A percentile compares a stretch with the other conserved stretches of the same genome.
phyloP scores from a whole-genome alignment of 768 basidiomycete species.

The Hemileccinum rubropunctum region DNA sequence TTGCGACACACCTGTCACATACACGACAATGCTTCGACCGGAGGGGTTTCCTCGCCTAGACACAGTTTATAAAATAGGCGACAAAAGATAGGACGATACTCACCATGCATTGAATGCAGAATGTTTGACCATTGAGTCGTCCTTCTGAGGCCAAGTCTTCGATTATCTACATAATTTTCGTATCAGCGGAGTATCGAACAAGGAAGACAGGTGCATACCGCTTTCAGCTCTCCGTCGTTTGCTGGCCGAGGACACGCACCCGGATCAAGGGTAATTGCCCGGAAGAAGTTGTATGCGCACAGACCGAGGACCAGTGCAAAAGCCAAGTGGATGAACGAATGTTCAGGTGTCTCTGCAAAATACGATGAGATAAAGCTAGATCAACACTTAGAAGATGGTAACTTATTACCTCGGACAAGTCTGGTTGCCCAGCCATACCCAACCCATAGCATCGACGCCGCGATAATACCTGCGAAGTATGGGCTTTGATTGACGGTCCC shows the following conservation, averaged over 20 bases:
- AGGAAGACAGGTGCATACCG: slow-evolving; percentile 46
- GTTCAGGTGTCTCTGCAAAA: slow-evolving; percentile 66
- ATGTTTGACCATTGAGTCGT: slow-evolving; percentile 90
- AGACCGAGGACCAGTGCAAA: slow-evolving; percentile 69
- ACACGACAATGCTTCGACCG: slow-evolving; percentile 94
- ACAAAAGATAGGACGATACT: slow-evolving; percentile 15
- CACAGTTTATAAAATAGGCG: not conserved
- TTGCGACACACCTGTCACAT: slow-evolving; percentile 85
- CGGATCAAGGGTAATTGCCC: slow-evolving; percentile 83
- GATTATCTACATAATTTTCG: slow-evolving; percentile 56
- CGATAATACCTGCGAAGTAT: slow-evolving; percentile 92
- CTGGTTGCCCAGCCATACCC: slow-evolving; percentile 77
- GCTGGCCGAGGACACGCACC: slow-evolving; percentile 80
- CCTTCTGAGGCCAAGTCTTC: slow-evolving; percentile 89
- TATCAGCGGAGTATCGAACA: not conserved
- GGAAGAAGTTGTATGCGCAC: slow-evolving; percentile 90
- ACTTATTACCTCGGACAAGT: slow-evolving; percentile 68
- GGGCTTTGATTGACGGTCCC: slow-evolving; percentile 85
- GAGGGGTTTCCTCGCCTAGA: slow-evolving; percentile 80
- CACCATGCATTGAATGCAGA: slow-evolving; percentile 95
- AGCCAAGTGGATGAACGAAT: slow-evolving; percentile 70
- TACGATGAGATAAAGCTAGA: not conserved
- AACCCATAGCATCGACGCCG: slow-evolving; percentile 84
- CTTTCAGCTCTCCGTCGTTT: slow-evolving; percentile 83
- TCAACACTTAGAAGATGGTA: not conserved